Evolutionary conservation across 1,284 basidiomycete species (phyloP), one percentile per base, ranked within the genome.

Genomic region (Coniophora puteana): DNA sequence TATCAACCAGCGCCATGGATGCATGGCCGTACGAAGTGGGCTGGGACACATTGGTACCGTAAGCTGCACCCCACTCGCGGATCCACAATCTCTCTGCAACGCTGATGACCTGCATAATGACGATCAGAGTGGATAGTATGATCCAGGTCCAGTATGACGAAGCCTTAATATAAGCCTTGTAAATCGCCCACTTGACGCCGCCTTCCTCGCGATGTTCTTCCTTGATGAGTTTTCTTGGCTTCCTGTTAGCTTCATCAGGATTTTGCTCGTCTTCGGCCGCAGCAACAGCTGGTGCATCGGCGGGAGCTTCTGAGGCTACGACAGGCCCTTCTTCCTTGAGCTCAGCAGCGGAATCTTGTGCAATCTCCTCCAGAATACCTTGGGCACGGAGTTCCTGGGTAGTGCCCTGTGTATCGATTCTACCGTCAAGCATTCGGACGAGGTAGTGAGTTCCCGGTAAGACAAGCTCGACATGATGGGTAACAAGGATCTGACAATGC

Each of bases 141-240:
- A 43, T 58, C 83, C 83, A 63, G 12, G 78, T 78, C 72, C 74
- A 76, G 51, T 83, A 85, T n/a, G 71, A 81, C 78, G 80, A 83
- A 30, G 81, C 82, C 51, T 75, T 71, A 44, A 93, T 67, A 58
- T 92, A 92, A 11, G 78, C 82, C 48, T 82, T 80, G 58, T 93
- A 93, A 32, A 90, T 82, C 2, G 62, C 57, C 83, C 83, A 87
- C 54, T 89, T 88, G 25, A 93, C 89, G 38, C 78, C 75, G 3
- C 89, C 89, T 1, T 73, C 70, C 30, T 85, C 80, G 16, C 89
- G 67, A 50, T 83, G 80, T 55, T 88, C 84, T 38, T 83, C 83
- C 45, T 80, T 74, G 8, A 87, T 62, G 6, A 87, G 65, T 51
- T 83, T 83, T 41, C 79, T 65, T 0, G 82, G 74, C 51, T 78